Conservation (phyloP, 805 yeast genomes). For the Priceomyces melissophilus region DNA sequence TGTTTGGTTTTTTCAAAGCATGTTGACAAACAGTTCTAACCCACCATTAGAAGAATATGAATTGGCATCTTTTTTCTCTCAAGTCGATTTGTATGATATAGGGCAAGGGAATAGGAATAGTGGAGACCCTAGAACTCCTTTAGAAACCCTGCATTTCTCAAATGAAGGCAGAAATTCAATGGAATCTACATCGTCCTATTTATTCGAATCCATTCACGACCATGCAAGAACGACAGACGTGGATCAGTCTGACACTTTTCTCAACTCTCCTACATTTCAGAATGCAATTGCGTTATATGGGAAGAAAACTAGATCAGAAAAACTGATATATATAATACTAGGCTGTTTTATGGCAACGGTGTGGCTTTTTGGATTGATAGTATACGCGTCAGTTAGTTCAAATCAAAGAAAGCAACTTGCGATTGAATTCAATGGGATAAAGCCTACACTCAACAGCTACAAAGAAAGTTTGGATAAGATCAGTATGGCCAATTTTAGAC, state of each 20-base stretch:
- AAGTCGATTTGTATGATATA: neutral
- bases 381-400: constrained; percentile 23
- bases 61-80: neutral
- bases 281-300: constrained; percentile 14
- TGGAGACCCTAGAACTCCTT: neutral
- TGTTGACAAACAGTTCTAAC: no score
- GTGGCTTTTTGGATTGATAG: constrained; percentile 26
- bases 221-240: constrained; percentile 6
- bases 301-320: constrained; percentile 7
- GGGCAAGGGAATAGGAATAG: neutral
- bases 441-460: constrained; percentile 30
- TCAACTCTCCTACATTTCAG: constrained; percentile 20
- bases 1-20: no score
- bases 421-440: constrained; percentile 21
- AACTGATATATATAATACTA: constrained; percentile 2
- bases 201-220: constrained; percentile 29
- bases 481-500: constrained; percentile 21
- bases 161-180: constrained; percentile 8
- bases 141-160: no score
- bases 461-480: constrained; percentile 23
- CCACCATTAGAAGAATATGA: neutral
- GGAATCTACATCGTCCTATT: constrained; percentile 20
- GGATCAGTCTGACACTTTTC: constrained; percentile 18
- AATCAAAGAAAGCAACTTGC: constrained; percentile 20
- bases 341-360: constrained; percentile 8